Evolutionary conservation across 2,329 filamentous ascomycete species (phyloP).

Genomic region (Diaporthe caulivora): DNA sequence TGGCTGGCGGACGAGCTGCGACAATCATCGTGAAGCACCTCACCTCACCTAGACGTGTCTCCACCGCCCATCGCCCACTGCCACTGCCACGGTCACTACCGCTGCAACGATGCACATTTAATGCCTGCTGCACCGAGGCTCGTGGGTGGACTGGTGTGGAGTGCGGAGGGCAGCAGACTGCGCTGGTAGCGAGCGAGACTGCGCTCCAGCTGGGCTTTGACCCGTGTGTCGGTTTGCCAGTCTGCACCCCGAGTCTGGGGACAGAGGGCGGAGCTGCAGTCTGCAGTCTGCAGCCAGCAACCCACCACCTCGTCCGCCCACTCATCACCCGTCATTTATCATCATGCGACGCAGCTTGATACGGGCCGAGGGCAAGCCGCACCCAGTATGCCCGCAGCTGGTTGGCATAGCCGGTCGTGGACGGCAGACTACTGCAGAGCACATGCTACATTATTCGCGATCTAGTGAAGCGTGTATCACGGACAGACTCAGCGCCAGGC

Average conservation of each 20-base stretch:
- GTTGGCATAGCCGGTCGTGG: conserved; percentile 1
- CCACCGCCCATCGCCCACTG: neutral
- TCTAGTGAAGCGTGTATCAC: neutral
- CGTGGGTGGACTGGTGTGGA: no score
- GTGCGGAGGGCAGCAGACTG: neutral
- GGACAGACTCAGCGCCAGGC: conserved; percentile 15
- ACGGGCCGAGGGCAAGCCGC: conserved; percentile 13
- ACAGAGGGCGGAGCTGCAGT: conserved; percentile 1
- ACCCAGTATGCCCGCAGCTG: neutral
- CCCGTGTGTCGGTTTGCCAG: neutral
- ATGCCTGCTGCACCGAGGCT: conserved; percentile 10
- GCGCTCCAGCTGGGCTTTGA: neutral
- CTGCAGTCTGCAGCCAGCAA: conserved; percentile 8
- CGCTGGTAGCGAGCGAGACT: conserved; percentile 14
- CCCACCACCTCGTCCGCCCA: neutral
- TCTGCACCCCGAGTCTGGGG: conserved; percentile 25
- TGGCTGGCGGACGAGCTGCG: conserved; percentile 6
- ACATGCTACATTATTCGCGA: neutral
- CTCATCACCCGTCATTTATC: conserved; percentile 21
- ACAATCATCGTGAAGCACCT: conserved; percentile 12
- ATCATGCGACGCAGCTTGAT: conserved; percentile 19
- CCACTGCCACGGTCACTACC: conserved; percentile 6
- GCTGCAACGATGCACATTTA: neutral
- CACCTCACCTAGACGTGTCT: neutral
- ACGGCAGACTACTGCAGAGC: neutral